A percentile compares a stretch with the other conserved stretches of the same genome.
These are phyloP conservation scores for Alternaria postmessia DNA, from an alignment of 2,329 filamentous ascomycete genomes.

Conservation along the genomic window DNA sequence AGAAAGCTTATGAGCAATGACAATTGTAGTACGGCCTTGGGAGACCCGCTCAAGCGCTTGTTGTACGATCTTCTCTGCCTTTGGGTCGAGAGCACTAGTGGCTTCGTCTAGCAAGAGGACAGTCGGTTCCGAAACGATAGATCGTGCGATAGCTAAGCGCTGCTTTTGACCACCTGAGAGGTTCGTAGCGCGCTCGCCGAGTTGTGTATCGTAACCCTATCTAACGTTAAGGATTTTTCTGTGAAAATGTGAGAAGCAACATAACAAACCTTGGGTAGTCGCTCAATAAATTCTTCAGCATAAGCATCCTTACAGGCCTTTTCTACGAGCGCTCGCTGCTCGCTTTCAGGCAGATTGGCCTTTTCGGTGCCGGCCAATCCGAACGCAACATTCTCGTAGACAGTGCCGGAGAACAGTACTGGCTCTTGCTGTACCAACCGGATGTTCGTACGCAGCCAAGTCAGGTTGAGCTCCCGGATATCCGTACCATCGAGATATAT, in stretches of 20 bases:
- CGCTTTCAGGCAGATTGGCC: slow-evolving; percentile 59
- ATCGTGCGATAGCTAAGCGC: slow-evolving; percentile 90
- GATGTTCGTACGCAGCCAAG: slow-evolving; percentile 91
- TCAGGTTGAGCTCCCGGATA: slow-evolving; percentile 80
- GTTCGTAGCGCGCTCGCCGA: slow-evolving; percentile 90
- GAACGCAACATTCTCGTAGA: slow-evolving; percentile 85
- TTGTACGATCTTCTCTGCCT: slow-evolving; percentile 93
- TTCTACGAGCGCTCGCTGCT: slow-evolving; percentile 74
- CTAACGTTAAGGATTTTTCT: slow-evolving; percentile 52
- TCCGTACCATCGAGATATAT: slow-evolving; percentile 59
- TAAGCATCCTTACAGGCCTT: slow-evolving; percentile 91
- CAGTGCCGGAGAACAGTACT: slow-evolving; percentile 85
- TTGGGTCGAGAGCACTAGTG: slow-evolving; percentile 89
- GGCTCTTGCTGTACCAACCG: slow-evolving; percentile 92
- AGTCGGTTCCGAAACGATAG: slow-evolving; percentile 87
- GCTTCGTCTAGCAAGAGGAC: slow-evolving; percentile 86
- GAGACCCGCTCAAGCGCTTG: slow-evolving; percentile 87
- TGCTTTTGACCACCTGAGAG: slow-evolving; percentile 96
- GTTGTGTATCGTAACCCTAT: slow-evolving; percentile 89
- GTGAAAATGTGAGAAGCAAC: slow-evolving; percentile 4
- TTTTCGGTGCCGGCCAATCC: slow-evolving; percentile 76
- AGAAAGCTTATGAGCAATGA: slow-evolving; percentile 92
- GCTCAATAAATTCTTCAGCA: slow-evolving; percentile 86
- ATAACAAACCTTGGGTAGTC: slow-evolving; percentile 57
- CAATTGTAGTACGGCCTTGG: slow-evolving; percentile 87